Base-by-base conservation (phyloP, 1,139 yeast genomes). In the Kurtzmaniella quercitrusa region DNA sequence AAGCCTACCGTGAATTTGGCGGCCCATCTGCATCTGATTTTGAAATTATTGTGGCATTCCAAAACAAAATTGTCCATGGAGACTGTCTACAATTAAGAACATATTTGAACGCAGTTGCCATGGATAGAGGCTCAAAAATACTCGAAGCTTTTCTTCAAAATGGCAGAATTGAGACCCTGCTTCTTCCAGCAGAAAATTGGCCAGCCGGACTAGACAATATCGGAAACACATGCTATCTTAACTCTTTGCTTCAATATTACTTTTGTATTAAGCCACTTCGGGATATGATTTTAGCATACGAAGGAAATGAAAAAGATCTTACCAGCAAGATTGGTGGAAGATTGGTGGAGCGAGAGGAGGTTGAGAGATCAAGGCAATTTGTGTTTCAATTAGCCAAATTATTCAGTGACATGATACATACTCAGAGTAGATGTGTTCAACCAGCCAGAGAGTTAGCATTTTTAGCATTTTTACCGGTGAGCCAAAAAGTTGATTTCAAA, bases 181-280 rank as follows among this genome's bases (percentile, higher is more conserved):
- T 80, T 17, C 61, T 85, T 22, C 84, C 88, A 2, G 71, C 81
- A 0, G 82, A 76, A 33, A 76, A 80, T 41, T 81, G 89, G 80
- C 98, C 98, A 0, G 88, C 89, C 5, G 98, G 98, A 0, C 72
- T 93, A 56, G 88, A 85, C 60, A 93, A 93, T 56, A 89, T 89
- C 51, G 98, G 98, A 28, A 93, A 93, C 57, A 91, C 98, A 0
- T 93, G 98, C 61, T 93, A 93, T 53, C 71, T 93, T 57, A 93
- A 93, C 57, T 89, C 97, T 0, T 70, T 93, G 42, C 66, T 93
- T 28, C 98, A 93, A 57, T 93, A 84, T 55, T 91, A 88, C 59
- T 93, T 88, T 63, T 85, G 91, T 9, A 80, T 93, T 41, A 78
- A 80, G 43, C 97, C 97, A 0, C 67, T 93, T 38, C 73, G 98